Evolutionary conservation across 768 basidiomycete species (phyloP), one percentile per base, ranked within the genome.

Genomic region (Trametes punicea): DNA sequence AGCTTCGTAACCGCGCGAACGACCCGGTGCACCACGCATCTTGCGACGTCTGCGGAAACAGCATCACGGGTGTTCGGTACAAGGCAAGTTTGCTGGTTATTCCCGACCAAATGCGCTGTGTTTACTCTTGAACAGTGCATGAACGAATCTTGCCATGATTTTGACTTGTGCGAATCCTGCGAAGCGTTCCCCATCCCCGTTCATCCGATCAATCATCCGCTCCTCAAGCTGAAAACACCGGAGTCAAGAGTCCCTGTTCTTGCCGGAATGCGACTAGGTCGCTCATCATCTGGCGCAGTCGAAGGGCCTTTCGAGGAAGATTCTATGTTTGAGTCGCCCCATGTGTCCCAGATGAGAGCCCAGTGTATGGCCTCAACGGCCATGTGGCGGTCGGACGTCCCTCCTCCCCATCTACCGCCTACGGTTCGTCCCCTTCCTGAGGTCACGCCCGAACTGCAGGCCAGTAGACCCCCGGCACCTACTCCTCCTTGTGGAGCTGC

Each of bases 151-250:
- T 95, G 93, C 71, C 77, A 80, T 0, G 88, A 93, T 68, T 93
- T 84, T 62, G 93, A 95, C 64, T 76, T 94, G 16, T 95, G 92
- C 71, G 75, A 77, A 55, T 70, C 69, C 49, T 95, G 93, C 70
- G 92, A 93, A 71, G 84, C 90, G 5, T 77, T 82, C 54, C 92
- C 92, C 0, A 88, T 93, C 56, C 71, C 83, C 5, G 74, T 88
- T 11, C 92, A 95, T 67, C 88, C 90, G 0, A 55, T 68, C 11
- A 80, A 71, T 29, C 93, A 95, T 65, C 81, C 85, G 0, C 57
- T 95, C 66, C 67, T 93, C 65, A 94, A 93, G 80, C 74, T 94
- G 71, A 84, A 75, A 64, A 74, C 74, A 0, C 59, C 74, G 1
- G 77, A 79, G 16, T 76, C 80, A 3, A 66, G 76, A 15, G 67